Base-by-base conservation (phyloP, 1,284 basidiomycete genomes). In the Exobasidium cylindrosporum region DNA sequence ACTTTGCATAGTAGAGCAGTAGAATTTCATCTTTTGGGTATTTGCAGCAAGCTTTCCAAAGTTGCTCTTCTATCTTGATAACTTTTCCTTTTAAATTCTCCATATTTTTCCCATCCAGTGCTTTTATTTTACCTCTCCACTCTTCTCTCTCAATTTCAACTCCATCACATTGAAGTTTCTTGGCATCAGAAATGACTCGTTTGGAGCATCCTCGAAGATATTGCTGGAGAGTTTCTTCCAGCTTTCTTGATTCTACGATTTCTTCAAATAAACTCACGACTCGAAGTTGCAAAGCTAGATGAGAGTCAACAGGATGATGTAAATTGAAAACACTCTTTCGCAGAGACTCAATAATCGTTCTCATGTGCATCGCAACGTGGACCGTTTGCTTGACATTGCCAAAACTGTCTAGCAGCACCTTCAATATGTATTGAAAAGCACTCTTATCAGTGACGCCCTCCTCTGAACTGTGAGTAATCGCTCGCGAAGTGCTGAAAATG, bases 101-200 rank as follows among this genome's bases (percentile, higher is more conserved):
- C 17, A 10, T 40, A 17, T 17, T 40, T 40, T 40, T 40, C 10
- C 7, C 10, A 40, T 40, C 10, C 35, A 40, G 35, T 17, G 35
- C 35, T 40, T 17, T 40, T 10, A 40, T 40, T 40, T 17, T 40
- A 10, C 35, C 35, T 17, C 17, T 40, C 35, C 35, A 40, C 35
- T 7, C 35, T 40, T 40, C 35, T 40, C 35, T 40, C 17, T 50
- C 47, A 13, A 50, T 28, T 13, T 50, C 47, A 3, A 14, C 26
- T 2, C 26, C 47, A 4, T 21, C 47, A 13, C 26, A 24, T 50
- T 28, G 21, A 4, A 50, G 26, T 3, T 24, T 21, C 26, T 28
- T 50, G 26, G 47, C 47, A 50, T 50, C 47, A 14, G 17, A 24
- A 13, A 50, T 14, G n/a, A 50, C 47, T 21, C 47, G 47, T 50